Base-by-base conservation (phyloP, 2,329 filamentous ascomycete genomes). In the Cytospora mali region DNA sequence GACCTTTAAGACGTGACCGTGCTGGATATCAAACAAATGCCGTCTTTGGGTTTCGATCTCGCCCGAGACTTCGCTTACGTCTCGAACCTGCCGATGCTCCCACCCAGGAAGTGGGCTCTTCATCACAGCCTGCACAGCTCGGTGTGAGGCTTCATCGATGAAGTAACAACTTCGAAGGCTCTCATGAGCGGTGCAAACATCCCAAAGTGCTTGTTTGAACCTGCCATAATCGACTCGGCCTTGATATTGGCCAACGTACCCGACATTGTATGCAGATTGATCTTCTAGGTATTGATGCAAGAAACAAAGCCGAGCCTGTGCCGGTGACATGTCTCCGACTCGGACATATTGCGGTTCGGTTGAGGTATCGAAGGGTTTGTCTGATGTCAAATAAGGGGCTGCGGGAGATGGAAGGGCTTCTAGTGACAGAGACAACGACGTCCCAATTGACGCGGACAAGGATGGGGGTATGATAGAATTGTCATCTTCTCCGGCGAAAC, bases 1-100 rank as follows among this genome's bases (percentile, higher is more conserved):
- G 5, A 69, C 56, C 46, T 63, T 62, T 23, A 73, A 61, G 25
- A 62, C 64, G 29, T 71, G 61, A 2, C 69, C 73, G 13, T 58
- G 57, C 28, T 69, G 66, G 6, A 73, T 55, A 50, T 71, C 67
- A 51, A 59, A 73, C 6, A 35, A 46, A 59, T 65, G 62, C 6
- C 29, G 49, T 25, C 48, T 48, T n/a, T 56, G 52, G 6, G 5
- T 7, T 6, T 60, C 58, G 7, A 58, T 28, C 25, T 55, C 39
- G 14, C 9, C n/a, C 14, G 16, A 3, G 29, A 50, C 16, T 35
- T 49, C 52, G 11, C 46, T 28, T 25, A 25, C 31, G 23, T 42
- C 46, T 4, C n/a, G 6, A 16, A 6, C 16, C 39, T 18, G 6
- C 14, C 14, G 6, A 16, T 46, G 39, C 6, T 46, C 6, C 6